phyloP scores from a whole-genome alignment of 805 yeast genomes.

The Barnettozyma sp. region DNA sequence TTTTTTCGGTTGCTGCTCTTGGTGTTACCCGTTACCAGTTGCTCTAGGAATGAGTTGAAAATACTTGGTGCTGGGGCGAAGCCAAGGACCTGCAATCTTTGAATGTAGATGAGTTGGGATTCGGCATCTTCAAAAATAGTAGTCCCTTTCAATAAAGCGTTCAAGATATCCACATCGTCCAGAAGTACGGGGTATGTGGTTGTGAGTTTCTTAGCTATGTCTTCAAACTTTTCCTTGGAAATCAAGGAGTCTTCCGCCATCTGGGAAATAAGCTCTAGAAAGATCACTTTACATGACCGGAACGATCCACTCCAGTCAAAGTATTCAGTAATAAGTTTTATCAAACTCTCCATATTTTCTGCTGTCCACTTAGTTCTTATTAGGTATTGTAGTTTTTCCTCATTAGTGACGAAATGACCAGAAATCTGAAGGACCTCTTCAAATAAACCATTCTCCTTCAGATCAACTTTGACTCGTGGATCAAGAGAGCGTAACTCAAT shows the following conservation, averaged over 20 bases:
- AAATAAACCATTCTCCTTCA: background rate
- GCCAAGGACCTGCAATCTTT: background rate
- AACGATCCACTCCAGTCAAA: constrained; percentile 4
- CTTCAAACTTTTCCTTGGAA: background rate
- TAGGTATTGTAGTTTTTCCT: constrained; percentile 8
- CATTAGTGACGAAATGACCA: constrained; percentile 6
- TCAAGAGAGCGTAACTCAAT: background rate
- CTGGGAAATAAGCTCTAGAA: constrained; percentile 1
- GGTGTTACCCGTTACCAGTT: background rate
- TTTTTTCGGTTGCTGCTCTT: background rate
- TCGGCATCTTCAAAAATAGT: background rate
- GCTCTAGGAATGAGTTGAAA: background rate
- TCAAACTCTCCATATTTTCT: background rate
- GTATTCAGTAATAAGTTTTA: background rate
- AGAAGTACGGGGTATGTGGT: background rate
- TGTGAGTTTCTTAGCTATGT: background rate
- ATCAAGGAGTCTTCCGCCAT: background rate
- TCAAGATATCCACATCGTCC: background rate
- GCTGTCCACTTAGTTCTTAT: background rate
- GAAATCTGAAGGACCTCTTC: background rate
- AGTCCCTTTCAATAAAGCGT: background rate
- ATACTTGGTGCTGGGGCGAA: constrained; percentile 1
- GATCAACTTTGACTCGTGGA: background rate
- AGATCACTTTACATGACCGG: background rate
- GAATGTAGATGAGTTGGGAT: background rate